Base-by-base conservation (phyloP, 345 rosid genomes). In the Sisymbrium irio region DNA sequence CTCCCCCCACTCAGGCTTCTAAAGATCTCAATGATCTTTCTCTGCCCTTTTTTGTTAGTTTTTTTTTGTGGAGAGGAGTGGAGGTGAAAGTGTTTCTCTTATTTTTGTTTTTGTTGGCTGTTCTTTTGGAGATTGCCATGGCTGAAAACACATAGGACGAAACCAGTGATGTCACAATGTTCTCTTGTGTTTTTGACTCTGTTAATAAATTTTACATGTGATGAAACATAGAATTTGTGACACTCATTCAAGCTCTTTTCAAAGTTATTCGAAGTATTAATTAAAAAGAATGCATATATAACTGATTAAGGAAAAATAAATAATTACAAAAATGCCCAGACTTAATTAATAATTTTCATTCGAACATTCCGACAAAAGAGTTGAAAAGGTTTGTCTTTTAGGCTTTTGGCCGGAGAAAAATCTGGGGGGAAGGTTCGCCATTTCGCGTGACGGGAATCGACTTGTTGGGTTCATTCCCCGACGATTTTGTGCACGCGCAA, bases 121-220 rank as follows among this genome's bases (percentile, higher is more conserved):
- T 51, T 33, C 1, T 47, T 56, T 44, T 41, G 73, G 45, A 10
- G 15, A 56, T 67, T 58, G 45, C 19, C 42, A 65, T 75, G 67
- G 74, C 61, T 61, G 69, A 74, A 74, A 67, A 50, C 55, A 40
- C 22, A 50, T 67, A 68, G 76, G 39, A 70, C 40, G 45, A 62
- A 62, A 67, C 54, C 60, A 42, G 56, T 51, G 54, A 20, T 44
- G 50, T 62, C 22, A 41, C 56, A 67, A 5, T 20, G 42, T 75
- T 41, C 42, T 41, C 36, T 42, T 75, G 6, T 75, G 36, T 50
- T 51, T 51, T 68, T 42, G 63, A 32, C 56, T 75, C 47, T 61
- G 74, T 75, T 75, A 68, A 75, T 68, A 67, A 60, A 33, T 13
- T 30, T 62, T 67, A 49, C 50, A 35, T 41, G 10, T 0, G 60